Base-by-base conservation (phyloP, 352 stramenopile genomes). In the Phytophthora lateralis region DNA sequence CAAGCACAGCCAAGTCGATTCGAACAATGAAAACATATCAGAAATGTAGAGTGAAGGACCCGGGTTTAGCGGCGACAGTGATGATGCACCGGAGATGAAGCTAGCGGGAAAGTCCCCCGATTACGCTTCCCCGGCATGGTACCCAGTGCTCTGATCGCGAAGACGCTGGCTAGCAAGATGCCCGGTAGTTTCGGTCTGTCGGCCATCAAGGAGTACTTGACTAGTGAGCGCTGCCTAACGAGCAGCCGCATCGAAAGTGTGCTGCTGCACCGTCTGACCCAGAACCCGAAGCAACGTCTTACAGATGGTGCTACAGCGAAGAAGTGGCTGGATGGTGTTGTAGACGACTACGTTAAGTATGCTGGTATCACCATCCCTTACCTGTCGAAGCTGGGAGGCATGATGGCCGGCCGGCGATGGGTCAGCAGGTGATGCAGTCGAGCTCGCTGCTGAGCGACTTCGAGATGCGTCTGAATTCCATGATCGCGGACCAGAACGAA, bases 11-110 rank as follows among this genome's bases (percentile, higher is more conserved):
- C n/a, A n/a, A n/a, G n/a, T n/a, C n/a, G n/a, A n/a, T n/a, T n/a
- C n/a, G n/a, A n/a, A n/a, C n/a, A n/a, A n/a, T n/a, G n/a, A n/a
- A n/a, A n/a, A n/a, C n/a, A n/a, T n/a, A n/a, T n/a, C n/a, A n/a
- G n/a, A n/a, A n/a, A n/a, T n/a, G n/a, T n/a, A n/a, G n/a, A n/a
- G n/a, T n/a, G n/a, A n/a, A n/a, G n/a, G n/a, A n/a, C n/a, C n/a
- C n/a, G n/a, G n/a, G n/a, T n/a, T n/a, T n/a, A n/a, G n/a, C n/a
- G n/a, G n/a, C n/a, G n/a, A n/a, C n/a, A n/a, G n/a, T 9, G 89
- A 96, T 24, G 86, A 91, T 39, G 85, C 76, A 7, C 83, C 82
- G 26, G 88, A 97, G 37, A 78, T 85, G 54, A 92, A 91, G 71
- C 42, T 97, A 30, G 85, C 89, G 8, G 52, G 44, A 39, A 90